Conservation (phyloP, 1,284 basidiomycete species). For the Ceratobasidium sp. region DNA sequence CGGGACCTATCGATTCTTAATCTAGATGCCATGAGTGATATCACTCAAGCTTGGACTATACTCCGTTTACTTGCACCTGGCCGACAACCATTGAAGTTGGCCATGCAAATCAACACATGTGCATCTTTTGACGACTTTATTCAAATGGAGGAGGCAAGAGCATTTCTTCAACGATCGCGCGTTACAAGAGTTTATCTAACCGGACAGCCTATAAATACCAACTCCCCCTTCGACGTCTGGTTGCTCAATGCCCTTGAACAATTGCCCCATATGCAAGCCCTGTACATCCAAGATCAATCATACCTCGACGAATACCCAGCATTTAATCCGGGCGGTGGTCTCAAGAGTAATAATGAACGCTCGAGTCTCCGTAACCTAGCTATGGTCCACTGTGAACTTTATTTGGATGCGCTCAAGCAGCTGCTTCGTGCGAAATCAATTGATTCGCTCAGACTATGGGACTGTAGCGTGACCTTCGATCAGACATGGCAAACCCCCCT, state of each 20-base stretch:
- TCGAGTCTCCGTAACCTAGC: neutral
- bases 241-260: neutral
- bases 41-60: neutral
- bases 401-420: neutral
- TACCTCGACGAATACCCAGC: too few species aligned
- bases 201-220: too few species aligned
- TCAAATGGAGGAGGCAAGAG: neutral
- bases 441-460: neutral
- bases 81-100: neutral
- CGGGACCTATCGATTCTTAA: neutral
- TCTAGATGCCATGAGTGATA: neutral
- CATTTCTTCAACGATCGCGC: too few species aligned
- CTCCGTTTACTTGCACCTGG: constrained; percentile 21
- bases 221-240: neutral
- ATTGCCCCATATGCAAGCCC: too few species aligned
- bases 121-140: neutral
- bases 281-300: too few species aligned
- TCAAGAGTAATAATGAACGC: too few species aligned
- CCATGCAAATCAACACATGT: neutral
- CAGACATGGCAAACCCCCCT: too few species aligned
- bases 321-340: too few species aligned
- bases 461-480: too few species aligned
- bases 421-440: neutral
- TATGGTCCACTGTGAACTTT: neutral
- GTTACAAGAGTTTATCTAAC: too few species aligned